Base-by-base conservation (phyloP, 2,329 filamentous ascomycete genomes). In the Calonectria fujianensis region DNA sequence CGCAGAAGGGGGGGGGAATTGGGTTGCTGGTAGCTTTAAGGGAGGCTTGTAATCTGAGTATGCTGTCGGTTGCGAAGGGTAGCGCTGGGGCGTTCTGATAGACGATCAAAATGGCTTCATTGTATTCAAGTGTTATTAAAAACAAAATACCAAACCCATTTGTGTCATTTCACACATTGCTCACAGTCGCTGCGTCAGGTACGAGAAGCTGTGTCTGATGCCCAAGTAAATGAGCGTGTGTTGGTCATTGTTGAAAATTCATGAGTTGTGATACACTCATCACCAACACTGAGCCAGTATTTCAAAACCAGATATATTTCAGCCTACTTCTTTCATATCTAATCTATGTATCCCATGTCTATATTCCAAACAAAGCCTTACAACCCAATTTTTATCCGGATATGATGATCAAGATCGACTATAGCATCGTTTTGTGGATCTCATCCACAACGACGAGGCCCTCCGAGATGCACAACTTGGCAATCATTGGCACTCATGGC, bases 11-110 rank as follows among this genome's bases (percentile, higher is more conserved):
- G 4, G n/a, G 11, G n/a, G 45, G 45, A 24, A 24, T 24, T 57
- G 51, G 37, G 57, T 65, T 76, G 59, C 70, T 65, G 52, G 70
- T 67, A 54, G 72, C 37, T 74, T 70, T 72, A 69, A 68, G 65
- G 52, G 71, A 68, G 74, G 76, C 72, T 79, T 81, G 79, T 81
- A 80, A 81, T 81, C 66, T 74, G 78, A 70, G 35, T 54, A 76
- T 77, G 80, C 37, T 72, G 77, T 76, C 61, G 66, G 73, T 75
- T 75, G 76, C 69, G 75, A 76, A 76, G 76, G 79, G 77, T 74
- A 67, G 78, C 78, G 73, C 71, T 71, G 78, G 77, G 80, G 80
- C 80, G 80, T 81, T 81, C 73, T 79, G 76, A 79, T 80, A 80
- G 80, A 81, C 78, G 78, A 78, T 74, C 67, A 76, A 79, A 78